Evolutionary conservation across 1,139 yeast species (phyloP), one percentile per base, ranked within the genome.

Genomic region (Diutina mesorugosa): DNA sequence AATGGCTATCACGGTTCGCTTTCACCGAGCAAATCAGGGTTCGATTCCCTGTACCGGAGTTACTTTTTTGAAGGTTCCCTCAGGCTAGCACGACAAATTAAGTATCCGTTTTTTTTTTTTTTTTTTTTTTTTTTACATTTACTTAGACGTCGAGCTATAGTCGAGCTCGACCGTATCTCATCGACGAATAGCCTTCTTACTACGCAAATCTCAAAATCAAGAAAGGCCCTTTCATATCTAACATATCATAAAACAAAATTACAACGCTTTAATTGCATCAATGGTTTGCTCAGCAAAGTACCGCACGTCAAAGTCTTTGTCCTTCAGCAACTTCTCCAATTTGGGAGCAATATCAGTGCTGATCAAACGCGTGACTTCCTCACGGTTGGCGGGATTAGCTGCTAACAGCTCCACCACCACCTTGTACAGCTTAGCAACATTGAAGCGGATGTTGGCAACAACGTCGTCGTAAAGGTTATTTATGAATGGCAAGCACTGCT

Each of bases 361-460:
- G 56, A 88, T 78, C 59, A 85, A 69, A 55, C 73, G 72, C 21
- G 57, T 51, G 55, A 66, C 66, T 47, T 65, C 63, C 53, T 58
- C 58, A 56, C 29, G 18, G 30, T 58, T 65, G 45, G 65, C 60
- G 29, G 65, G 63, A 55, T 62, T 64, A 60, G 69, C 67, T 55
- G 71, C 64, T 62, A 82, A 76, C 46, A 80, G 77, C 67, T 81
- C 79, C 50, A 80, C 84, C 56, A 88, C 73, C 26, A 78, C 76
- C 53, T 82, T 77, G 66, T 87, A 84, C 38, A 96, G 82, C 70
- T 89, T 90, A 30, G 99, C 98, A 61, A 89, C 91, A 69, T 91
- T 93, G 74, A 93, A 93, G 67, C 97, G 80, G 63, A 93, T 91
- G 69, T 93, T 93, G 63, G 99, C 97, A 58, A 93, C 97, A 4